phyloP scores from a whole-genome alignment of 306 rosid genomes.

The Styphnolobium japonicum region DNA sequence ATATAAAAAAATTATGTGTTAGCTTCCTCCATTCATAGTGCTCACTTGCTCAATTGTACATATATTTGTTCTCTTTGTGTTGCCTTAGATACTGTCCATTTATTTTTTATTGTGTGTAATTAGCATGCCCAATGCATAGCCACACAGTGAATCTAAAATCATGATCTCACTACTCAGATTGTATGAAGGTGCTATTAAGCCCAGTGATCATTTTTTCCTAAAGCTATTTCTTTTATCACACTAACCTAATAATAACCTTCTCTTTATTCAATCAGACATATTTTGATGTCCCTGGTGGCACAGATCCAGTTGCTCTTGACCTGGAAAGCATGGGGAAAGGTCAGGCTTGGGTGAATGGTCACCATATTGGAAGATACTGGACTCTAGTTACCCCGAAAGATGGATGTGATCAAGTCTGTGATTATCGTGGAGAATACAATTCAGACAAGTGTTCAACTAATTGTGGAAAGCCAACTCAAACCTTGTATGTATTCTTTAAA shows the following conservation, averaged over 20 bases:
- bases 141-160: neutral
- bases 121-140: neutral
- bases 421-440: conserved; percentile 81
- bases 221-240: neutral
- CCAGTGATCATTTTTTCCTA: neutral
- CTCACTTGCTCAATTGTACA: neutral
- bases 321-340: conserved; percentile 99
- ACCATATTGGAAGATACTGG: conserved; percentile 98
- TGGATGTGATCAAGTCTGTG: conserved; percentile 73
- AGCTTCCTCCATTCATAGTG: neutral
- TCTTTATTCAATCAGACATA: conserved; percentile 53
- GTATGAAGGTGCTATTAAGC: neutral
- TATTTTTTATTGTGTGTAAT: neutral
- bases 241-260: neutral
- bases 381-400: conserved; percentile 64
- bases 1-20: neutral
- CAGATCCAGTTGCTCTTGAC: conserved; percentile 82
- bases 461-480: conserved; percentile 92
- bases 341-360: conserved; percentile 97
- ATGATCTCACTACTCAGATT: neutral
- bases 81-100: neutral
- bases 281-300: conserved; percentile 76
- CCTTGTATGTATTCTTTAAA: conserved; percentile 49
- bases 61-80: neutral
- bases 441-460: conserved; percentile 72